Conservation (phyloP, 2,329 filamentous ascomycete genomes). For the Sordariomycetes sp. region DNA sequence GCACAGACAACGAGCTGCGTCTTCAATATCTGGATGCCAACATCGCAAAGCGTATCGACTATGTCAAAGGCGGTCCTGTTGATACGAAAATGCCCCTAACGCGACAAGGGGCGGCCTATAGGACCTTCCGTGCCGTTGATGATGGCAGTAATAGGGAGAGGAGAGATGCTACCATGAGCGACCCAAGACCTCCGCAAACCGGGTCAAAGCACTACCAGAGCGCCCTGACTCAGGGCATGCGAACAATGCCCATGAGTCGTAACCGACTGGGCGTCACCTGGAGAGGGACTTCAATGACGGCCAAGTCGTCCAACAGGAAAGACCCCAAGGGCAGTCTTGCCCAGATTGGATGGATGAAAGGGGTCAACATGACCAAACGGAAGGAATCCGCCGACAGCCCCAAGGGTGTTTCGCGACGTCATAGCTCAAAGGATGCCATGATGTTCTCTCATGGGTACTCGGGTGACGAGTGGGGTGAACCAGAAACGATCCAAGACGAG, state of each 20-base stretch:
- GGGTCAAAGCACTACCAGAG: conserved; percentile 30
- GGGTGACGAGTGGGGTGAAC: conserved; percentile 48
- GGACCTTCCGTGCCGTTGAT: conserved; percentile 69
- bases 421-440: conserved; percentile 39
- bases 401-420: conserved; percentile 28
- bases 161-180: conserved; percentile 50
- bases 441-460: conserved; percentile 40
- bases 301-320: conserved; percentile 30
- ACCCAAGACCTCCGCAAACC: conserved; percentile 36
- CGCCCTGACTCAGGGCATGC: conserved; percentile 31
- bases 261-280: conserved; percentile 30
- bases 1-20: conserved; percentile 71
- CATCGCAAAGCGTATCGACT: conserved; percentile 58
- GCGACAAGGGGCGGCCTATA: conserved; percentile 74
- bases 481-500: conserved; percentile 54
- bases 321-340: conserved; percentile 36
- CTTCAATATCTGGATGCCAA: conserved; percentile 62
- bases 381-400: conserved; percentile 28
- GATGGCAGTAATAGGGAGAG: conserved; percentile 46
- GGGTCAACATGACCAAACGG: conserved; percentile 51
- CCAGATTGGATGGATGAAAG: conserved; percentile 61
- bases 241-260: conserved; percentile 27
- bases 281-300: conserved; percentile 50
- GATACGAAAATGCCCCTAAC: conserved; percentile 60
- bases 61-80: conserved; percentile 56